Conservation (phyloP, 352 stramenopile species). For the Phytopythium cucurbitacearum region DNA sequence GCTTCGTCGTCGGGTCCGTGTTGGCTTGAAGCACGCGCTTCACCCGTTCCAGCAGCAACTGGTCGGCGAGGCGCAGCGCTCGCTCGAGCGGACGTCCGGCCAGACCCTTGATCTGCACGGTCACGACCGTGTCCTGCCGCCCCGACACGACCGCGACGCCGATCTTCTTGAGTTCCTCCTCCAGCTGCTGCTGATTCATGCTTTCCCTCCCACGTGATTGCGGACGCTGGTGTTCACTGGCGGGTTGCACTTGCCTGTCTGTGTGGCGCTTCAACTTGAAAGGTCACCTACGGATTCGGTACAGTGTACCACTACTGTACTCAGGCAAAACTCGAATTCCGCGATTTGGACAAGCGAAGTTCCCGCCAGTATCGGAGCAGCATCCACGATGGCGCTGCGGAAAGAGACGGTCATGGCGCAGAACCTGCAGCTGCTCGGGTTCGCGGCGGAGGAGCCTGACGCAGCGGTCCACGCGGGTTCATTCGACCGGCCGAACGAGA, state of each 20-base stretch:
- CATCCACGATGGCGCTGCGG: conserved; percentile 2
- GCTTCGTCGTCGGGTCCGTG: conserved; percentile 33
- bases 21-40: conserved; percentile 56
- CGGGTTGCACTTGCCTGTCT: too few species aligned
- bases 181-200: conserved; percentile 48
- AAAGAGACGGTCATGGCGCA: conserved; percentile 48
- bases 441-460: conserved; percentile 3
- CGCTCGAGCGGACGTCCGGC: conserved; percentile 52
- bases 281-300: conserved; percentile 14
- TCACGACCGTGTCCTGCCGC: conserved; percentile 72
- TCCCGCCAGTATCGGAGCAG: too few species aligned
- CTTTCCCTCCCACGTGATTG: neutral
- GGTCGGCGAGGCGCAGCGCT: conserved; percentile 56
- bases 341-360: too few species aligned
- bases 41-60: conserved; percentile 71
- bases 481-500: conserved; percentile 56
- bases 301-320: too few species aligned
- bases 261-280: conserved; percentile 12
- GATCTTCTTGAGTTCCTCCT: conserved; percentile 81
- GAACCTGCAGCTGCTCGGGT: conserved; percentile 40
- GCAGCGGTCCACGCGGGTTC: conserved; percentile 23
- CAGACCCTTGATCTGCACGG: conserved; percentile 70
- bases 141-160: conserved; percentile 70
- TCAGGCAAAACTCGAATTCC: too few species aligned
- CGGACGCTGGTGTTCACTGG: neutral